Evolutionary conservation across 1,284 basidiomycete genomes (phyloP), one percentile per base, ranked within the genome.

Genomic region (Fomitopsis betulina): DNA sequence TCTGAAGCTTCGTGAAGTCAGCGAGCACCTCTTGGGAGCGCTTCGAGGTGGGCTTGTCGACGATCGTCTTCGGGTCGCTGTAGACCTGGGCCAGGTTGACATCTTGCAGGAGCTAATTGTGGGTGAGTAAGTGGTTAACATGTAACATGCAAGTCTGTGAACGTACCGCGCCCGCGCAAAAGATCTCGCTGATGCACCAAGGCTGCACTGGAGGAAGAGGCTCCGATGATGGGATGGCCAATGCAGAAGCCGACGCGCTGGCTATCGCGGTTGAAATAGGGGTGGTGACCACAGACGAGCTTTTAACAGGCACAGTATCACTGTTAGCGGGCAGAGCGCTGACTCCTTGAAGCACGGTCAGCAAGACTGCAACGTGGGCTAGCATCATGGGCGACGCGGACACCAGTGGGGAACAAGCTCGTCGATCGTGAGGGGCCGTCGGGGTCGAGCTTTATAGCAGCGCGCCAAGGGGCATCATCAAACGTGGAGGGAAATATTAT

Each of bases 61-160:
- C 89, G 70, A 97, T 91, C 0, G 91, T 94, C 75, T 97, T 97
- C 55, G 87, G 87, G 72, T 98, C 95, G 0, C 78, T 67, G 70
- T 84, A 98, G 35, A 93, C 75, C 30, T 81, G 70, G 0, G 93
- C 87, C 47, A 96, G 66, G 73, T 95, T 89, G 58, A 96, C 87
- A 1, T 92, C 89, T 81, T 95, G 93, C 33, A 96, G 76, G 6
- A 95, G 69, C 89, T 93, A 61, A 23, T 0, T 51, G 33, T 51
- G 21, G 51, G 39, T n/a, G 30, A 47, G 60, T n/a, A 40, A 58
- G 21, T 49, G 32, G 13, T n/a, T n/a, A n/a, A n/a, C n/a, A n/a
- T n/a, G n/a, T n/a, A 43, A n/a, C 17, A 25, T 5, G 27, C 12
- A 42, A 30, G 25, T 38, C 32, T 35, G 38, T 25, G 3, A 30